Evolutionary conservation across 495 filamentous ascomycete species (phyloP).

Genomic region (Aspergillus sclerotioniger): DNA sequence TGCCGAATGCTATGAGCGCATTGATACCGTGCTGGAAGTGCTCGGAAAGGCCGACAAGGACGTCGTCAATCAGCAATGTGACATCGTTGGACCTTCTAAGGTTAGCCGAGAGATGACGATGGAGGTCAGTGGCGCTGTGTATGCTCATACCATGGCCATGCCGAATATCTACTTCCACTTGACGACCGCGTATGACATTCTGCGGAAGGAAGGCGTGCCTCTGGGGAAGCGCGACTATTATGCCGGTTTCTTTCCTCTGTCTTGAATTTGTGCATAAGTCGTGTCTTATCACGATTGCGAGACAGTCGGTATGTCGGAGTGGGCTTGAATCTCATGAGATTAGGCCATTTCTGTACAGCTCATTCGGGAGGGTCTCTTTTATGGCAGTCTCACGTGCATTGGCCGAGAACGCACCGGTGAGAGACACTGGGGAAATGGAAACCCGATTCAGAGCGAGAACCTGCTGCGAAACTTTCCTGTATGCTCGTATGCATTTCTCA

Average conservation of each 20-base stretch:
- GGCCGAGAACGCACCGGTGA: not conserved
- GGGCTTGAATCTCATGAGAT: not conserved
- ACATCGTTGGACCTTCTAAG: constrained; percentile 14
- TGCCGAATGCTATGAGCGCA: constrained; percentile 38
- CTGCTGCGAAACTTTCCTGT: not conserved
- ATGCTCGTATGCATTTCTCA: not conserved
- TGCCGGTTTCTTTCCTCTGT: constrained; percentile 19
- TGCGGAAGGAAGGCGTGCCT: constrained; percentile 54
- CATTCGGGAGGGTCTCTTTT: not conserved
- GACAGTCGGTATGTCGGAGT: not conserved
- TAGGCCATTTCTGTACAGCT: not conserved
- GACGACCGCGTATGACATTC: constrained; percentile 53
- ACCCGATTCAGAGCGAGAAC: not conserved
- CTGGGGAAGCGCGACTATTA: constrained; percentile 53
- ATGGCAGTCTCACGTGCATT: not conserved
- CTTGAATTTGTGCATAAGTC: not conserved
- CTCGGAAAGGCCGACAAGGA: constrained; percentile 40
- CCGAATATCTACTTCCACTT: constrained; percentile 64
- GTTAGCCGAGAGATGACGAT: constrained; percentile 12
- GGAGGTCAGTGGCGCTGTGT: constrained; percentile 24
- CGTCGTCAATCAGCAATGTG: constrained; percentile 26
- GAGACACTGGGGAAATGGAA: not conserved
- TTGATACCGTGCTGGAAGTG: constrained; percentile 37
- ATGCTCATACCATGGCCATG: constrained; percentile 38
- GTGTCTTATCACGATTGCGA: not conserved